Evolutionary conservation across 2,329 filamentous ascomycete genomes (phyloP).

Genomic region (Arthrobotrys pseudoclavata): DNA sequence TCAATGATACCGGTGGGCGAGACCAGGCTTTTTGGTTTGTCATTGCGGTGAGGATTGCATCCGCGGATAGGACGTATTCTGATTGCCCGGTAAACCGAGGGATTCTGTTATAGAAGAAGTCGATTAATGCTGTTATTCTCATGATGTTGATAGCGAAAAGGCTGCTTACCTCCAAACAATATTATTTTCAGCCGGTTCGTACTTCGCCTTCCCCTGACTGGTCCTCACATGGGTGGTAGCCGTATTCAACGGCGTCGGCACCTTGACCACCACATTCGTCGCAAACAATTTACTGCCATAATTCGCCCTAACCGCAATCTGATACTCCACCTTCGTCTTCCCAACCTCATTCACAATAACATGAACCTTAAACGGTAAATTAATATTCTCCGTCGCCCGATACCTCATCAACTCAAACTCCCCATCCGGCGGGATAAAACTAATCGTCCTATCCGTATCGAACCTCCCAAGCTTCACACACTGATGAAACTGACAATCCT

Average conservation of each 20-base stretch:
- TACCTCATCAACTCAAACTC: conserved; percentile 99
- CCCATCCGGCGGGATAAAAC: conserved; percentile 94
- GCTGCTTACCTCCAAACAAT: conserved; percentile 86
- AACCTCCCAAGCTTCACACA: conserved; percentile 98
- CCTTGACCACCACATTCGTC: conserved; percentile 93
- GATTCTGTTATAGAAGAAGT: conserved; percentile 70
- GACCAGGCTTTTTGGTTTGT: conserved; percentile 99
- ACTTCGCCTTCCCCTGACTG: conserved; percentile 96
- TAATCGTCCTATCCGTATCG: conserved; percentile 95
- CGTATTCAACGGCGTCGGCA: conserved; percentile 96
- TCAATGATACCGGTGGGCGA: conserved; percentile 88
- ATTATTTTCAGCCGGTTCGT: conserved; percentile 97
- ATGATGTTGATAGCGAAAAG: not conserved
- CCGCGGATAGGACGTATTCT: conserved; percentile 93
- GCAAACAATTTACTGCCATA: conserved; percentile 97
- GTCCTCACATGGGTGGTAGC: conserved; percentile 92
- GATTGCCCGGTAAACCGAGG: conserved; percentile 97
- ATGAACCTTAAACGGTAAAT: conserved; percentile 97
- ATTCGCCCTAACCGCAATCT: conserved; percentile 96
- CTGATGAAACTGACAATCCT: conserved; percentile 99
- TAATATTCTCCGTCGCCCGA: conserved; percentile 97
- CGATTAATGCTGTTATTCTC: conserved; percentile 7
- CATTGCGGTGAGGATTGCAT: conserved; percentile 94
- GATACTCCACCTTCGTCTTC: conserved; percentile 98
- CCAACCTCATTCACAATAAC: conserved; percentile 98